Evolutionary conservation across 345 rosid species (phyloP).

Genomic region (Noccaea caerulescens): DNA sequence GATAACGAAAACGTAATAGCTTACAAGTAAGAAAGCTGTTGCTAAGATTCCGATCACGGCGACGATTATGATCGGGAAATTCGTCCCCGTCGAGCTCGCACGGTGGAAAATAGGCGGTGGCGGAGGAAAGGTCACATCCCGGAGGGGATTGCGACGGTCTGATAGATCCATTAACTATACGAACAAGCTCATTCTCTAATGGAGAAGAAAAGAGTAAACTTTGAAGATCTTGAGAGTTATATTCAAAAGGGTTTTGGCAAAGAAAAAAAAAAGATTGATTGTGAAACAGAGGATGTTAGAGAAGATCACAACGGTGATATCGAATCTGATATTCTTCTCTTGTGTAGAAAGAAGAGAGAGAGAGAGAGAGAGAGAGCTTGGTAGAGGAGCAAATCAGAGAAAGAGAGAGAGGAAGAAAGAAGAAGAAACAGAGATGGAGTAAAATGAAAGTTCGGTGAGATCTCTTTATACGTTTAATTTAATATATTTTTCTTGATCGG

Average conservation of each 20-base stretch:
- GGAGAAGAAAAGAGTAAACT: slow-evolving; percentile 9
- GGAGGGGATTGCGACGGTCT: slow-evolving; percentile 7
- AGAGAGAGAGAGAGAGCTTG: slow-evolving; percentile 6
- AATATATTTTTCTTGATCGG: slow-evolving; percentile 25
- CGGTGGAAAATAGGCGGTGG: slow-evolving; percentile 12
- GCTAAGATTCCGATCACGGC: slow-evolving; percentile 84
- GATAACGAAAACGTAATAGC: slow-evolving; percentile 85
- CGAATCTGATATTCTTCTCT: neutral
- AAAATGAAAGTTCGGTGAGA: slow-evolving; percentile 39
- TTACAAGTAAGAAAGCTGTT: slow-evolving; percentile 76
- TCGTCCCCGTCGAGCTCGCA: slow-evolving; percentile 24
- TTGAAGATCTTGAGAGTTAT: slow-evolving; percentile 14
- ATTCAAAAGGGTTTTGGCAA: neutral
- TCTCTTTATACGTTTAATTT: slow-evolving; percentile 24
- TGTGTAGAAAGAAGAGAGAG: neutral
- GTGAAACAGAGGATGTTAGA: neutral
- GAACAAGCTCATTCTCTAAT: slow-evolving; percentile 29
- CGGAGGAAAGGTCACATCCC: slow-evolving; percentile 31
- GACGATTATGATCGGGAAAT: slow-evolving; percentile 67
- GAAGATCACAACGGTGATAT: neutral
- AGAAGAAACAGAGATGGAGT: slow-evolving; percentile 19
- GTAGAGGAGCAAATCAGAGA: too few relatives aligned
- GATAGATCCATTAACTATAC: slow-evolving; percentile 35
- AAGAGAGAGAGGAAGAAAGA: neutral
- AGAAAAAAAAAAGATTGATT: neutral